Evolutionary conservation across 805 yeast species (phyloP), one percentile per base, ranked within the genome.

Genomic region (Wickerhamomyces alni): DNA sequence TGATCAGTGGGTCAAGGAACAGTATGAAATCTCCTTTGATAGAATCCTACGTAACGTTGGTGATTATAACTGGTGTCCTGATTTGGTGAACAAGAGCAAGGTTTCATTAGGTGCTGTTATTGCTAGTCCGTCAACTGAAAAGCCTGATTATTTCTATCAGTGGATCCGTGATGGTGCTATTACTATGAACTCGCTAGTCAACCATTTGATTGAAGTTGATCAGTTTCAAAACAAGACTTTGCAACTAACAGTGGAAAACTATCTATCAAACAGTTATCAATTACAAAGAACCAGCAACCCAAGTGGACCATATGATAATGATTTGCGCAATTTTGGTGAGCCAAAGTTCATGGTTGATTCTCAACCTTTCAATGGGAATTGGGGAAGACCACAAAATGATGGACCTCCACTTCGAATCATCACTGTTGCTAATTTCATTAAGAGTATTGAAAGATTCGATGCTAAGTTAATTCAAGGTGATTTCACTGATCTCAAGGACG

Each of bases 361-460:
- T 18, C 51, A 75, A 0, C 67, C 84, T 1, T 91, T 83, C 52
- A 58, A 59, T 6, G 80, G 65, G 2, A 58, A 66, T 27, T 91
- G 98, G 98, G 98, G 98, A 2, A 70, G 98, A 50, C 98, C 98
- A 1, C 98, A 91, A 62, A 74, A 87, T 43, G 98, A 91, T 59
- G 98, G 98, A 0, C 96, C 98, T 1, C 89, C 94, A 1, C 67
- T 91, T 41, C 71, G 97, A 51, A 71, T 80, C 10, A 70, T 82
- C 40, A 72, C 95, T 2, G 69, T 81, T 17, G 59, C 75, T 29
- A 72, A 72, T 44, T 85, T 76, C 55, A 49, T 85, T 43, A 61
- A 65, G 17, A 49, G 71, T 3, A 58, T 80, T 42, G 48, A 59
- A 6, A 53, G 59, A 19, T 58, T 58, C 40, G 54, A 60, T 17